These are phyloP conservation scores for Gigaspora rosea DNA, from an alignment of 192 early-diverging fungal genomes.

Conservation along the genomic window DNA sequence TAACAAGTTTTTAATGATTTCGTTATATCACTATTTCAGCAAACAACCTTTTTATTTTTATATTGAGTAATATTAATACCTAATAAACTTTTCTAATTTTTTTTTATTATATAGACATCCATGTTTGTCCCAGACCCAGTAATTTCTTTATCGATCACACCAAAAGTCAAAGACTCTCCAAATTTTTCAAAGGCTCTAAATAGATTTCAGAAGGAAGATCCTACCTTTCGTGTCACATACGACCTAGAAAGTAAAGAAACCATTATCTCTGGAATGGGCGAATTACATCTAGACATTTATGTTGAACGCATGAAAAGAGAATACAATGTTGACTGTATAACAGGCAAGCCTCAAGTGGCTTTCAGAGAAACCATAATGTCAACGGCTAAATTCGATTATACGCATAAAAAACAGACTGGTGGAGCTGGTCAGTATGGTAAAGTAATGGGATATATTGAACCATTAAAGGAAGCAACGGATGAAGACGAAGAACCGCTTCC, in stretches of 20 bases:
- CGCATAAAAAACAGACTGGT: slow-evolving; percentile 98
- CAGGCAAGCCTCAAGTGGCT: slow-evolving; percentile 97
- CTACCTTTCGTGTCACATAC: slow-evolving; percentile 81
- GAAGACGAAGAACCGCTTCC: slow-evolving; percentile 62
- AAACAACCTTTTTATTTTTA: too few species aligned
- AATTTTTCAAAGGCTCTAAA: slow-evolving; percentile 81
- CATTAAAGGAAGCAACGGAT: slow-evolving; percentile 55
- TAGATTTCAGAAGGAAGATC: slow-evolving; percentile 84
- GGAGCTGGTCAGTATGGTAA: slow-evolving; percentile 95
- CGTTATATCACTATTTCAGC: too few species aligned
- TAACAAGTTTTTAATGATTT: too few species aligned
- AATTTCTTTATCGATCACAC: slow-evolving; percentile 89
- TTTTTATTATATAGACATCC: slow-evolving; percentile 59
- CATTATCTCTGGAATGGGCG: slow-evolving; percentile 89
- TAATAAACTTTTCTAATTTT: too few species aligned
- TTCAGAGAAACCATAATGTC: slow-evolving; percentile 91
- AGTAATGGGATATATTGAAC: slow-evolving; percentile 91
- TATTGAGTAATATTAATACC: too few species aligned
- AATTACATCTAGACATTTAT: slow-evolving; percentile 88
- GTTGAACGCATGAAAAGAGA: slow-evolving; percentile 99
- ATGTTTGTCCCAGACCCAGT: slow-evolving; percentile 98
- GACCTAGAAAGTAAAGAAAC: slow-evolving; percentile 84
- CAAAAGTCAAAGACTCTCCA: slow-evolving; percentile 84
- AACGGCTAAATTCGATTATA: slow-evolving; percentile 85
- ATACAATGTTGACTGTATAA: slow-evolving; percentile 92